Conservation (phyloP, 169 alveolate species). For the Eimeria necatrix region DNA sequence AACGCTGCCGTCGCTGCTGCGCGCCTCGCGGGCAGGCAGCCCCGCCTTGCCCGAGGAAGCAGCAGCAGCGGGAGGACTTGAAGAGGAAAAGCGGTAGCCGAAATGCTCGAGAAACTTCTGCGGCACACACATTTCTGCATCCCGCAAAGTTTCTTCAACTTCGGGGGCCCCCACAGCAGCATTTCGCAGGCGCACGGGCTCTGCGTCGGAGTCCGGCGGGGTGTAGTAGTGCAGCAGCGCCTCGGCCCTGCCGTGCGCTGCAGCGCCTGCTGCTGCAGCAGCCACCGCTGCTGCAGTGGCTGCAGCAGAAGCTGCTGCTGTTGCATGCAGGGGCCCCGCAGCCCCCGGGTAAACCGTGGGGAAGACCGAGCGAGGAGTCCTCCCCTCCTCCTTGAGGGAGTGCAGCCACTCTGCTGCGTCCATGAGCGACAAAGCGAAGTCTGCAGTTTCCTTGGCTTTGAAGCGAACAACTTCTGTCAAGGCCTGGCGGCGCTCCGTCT, state of each 20-base stretch:
- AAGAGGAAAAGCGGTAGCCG: background rate
- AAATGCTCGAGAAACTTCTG: background rate
- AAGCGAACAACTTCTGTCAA: background rate
- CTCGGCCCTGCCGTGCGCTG: background rate
- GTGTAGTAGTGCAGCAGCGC: conserved; percentile 9
- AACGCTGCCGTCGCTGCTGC: background rate
- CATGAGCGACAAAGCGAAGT: background rate
- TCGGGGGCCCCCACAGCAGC: background rate
- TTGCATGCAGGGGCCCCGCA: background rate
- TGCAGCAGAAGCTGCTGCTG: background rate
- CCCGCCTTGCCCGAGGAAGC: background rate
- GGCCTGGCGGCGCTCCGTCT: background rate
- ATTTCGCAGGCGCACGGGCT: background rate
- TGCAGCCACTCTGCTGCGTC: conserved; percentile 19
- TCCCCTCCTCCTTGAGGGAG: conserved; percentile 3
- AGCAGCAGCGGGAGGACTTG: too few species aligned
- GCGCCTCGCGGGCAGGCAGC: background rate
- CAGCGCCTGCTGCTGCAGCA: background rate
- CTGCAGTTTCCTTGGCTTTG: conserved; percentile 42
- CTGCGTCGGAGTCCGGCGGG: background rate
- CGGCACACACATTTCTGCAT: background rate
- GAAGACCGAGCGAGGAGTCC: conserved; percentile 16
- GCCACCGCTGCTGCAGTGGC: too few species aligned
- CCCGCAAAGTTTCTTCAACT: conserved; percentile 16
- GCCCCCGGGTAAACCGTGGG: background rate